Conservation (phyloP, 345 rosid species). For the Rubroshorea leprosula region DNA sequence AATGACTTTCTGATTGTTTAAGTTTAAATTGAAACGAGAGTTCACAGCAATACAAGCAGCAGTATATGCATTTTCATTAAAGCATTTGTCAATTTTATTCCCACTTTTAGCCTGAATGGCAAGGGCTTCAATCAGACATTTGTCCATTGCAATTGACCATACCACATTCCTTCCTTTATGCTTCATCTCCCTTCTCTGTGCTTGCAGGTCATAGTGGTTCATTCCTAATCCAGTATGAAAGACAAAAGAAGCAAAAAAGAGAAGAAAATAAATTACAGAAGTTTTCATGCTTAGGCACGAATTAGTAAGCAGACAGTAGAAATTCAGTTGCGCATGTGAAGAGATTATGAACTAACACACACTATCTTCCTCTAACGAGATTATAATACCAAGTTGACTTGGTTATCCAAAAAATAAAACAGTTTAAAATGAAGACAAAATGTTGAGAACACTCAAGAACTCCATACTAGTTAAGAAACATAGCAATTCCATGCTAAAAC, state of each 20-base stretch:
- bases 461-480: too few species aligned
- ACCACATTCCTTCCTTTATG: slow-evolving; percentile 86
- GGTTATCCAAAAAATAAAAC: too few species aligned
- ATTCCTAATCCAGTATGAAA: slow-evolving; percentile 34
- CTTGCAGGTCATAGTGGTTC: slow-evolving; percentile 60
- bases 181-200: slow-evolving; percentile 59
- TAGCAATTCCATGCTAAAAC: too few species aligned
- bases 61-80: slow-evolving; percentile 71
- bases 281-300: background rate
- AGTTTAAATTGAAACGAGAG: slow-evolving; percentile 53
- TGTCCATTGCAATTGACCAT: slow-evolving; percentile 88
- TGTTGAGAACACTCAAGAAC: too few species aligned
- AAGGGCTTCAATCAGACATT: slow-evolving; percentile 80
- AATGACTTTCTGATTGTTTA: slow-evolving; percentile 76
- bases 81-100: slow-evolving; percentile 75
- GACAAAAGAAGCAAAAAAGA: background rate
- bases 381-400: too few species aligned
- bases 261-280: background rate
- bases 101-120: slow-evolving; percentile 76
- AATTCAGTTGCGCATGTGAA: background rate
- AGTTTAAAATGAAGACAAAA: too few species aligned
- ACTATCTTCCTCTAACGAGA: too few species aligned
- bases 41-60: slow-evolving; percentile 78
- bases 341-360: too few species aligned
- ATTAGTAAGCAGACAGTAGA: background rate